Base-by-base conservation (phyloP, 2,329 filamentous ascomycete genomes). In the Aschersonia sp. region DNA sequence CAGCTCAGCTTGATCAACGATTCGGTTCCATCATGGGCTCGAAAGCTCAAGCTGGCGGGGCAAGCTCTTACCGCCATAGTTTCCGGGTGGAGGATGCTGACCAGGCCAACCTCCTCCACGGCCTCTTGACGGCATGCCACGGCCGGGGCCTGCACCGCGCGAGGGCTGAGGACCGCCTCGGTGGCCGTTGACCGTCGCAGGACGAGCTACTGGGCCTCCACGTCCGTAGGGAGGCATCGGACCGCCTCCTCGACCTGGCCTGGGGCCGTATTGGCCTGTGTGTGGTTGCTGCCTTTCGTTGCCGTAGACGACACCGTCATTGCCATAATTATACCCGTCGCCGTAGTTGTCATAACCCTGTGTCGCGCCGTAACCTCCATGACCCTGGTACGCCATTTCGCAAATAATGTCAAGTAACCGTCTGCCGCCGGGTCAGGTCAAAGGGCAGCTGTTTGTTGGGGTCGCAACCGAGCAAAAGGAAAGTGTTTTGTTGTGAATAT, bases 331-430 rank as follows among this genome's bases (percentile, higher is more conserved):
- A 50, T 74, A 68, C 11, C 65, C 66, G 45, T 71, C 65, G 47
- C 70, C 64, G 48, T 72, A 70, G 45, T 67, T 63, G 47, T 72
- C 65, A 50, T 73, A 70, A 48, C 72, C 63, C 49, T 66, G 64
- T 11, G 58, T 59, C 47, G 56, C 53, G 49, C 58, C 60, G 53
- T 63, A 63, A 33, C 64, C 64, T 46, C 65, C 66, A 9, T 39
- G 46, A 48, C 64, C 67, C 52, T 74, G 68, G 56, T 75, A 76
- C 43, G 73, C 70, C 74, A 78, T 78, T 12, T 33, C 33, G 4
- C 33, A 37, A 12, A 37, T 37, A 8, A 12, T 37, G 12, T 37
- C 12, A 12, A 8, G 8, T 37, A 4, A 4, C 33, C 33, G 33
- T 12, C 33, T 37, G 33, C 33, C 33, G 33, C 8, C 8, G 4